Percentiles rank a stretch among this genome's conserved stretches.
Conservation (phyloP, 2,329 filamentous ascomycete genomes). For the Myriangium duriaei region DNA sequence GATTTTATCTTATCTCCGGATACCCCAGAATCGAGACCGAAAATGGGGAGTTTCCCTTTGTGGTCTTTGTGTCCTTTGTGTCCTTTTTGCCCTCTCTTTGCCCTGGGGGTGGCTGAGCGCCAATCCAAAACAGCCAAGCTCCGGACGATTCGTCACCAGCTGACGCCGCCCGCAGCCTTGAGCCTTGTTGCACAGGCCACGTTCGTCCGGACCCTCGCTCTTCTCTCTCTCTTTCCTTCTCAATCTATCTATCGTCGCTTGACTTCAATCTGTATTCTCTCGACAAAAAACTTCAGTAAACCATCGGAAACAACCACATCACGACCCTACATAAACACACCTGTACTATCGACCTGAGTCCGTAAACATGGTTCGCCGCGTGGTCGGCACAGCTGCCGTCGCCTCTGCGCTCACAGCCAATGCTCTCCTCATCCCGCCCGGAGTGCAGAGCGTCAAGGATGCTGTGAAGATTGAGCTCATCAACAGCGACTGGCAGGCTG, state of each 20-base stretch:
- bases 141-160: neutral
- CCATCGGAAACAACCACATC: too few relatives aligned
- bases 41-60: too few relatives aligned
- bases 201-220: neutral
- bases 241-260: neutral
- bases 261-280: neutral
- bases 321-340: too few relatives aligned
- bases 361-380: slow-evolving; percentile 21
- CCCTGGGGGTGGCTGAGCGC: too few relatives aligned
- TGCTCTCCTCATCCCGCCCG: slow-evolving; percentile 43
- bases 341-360: too few relatives aligned
- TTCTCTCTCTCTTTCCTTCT: slow-evolving; percentile 2
- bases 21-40: too few relatives aligned
- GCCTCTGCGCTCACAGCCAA: slow-evolving; percentile 21
- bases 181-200: neutral
- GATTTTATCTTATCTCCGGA: too few relatives aligned
- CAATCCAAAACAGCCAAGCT: too few relatives aligned
- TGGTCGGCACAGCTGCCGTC: slow-evolving; percentile 18
- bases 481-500: slow-evolving; percentile 28
- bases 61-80: too few relatives aligned
- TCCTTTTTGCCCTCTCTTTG: too few relatives aligned
- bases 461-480: slow-evolving; percentile 32
- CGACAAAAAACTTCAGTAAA: too few relatives aligned
- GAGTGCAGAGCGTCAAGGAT: slow-evolving; percentile 31
- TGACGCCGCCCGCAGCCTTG: too few relatives aligned